These are phyloP conservation scores for Xylaria arbuscula DNA, from an alignment of 2,329 filamentous ascomycete genomes.

Conservation along the genomic window DNA sequence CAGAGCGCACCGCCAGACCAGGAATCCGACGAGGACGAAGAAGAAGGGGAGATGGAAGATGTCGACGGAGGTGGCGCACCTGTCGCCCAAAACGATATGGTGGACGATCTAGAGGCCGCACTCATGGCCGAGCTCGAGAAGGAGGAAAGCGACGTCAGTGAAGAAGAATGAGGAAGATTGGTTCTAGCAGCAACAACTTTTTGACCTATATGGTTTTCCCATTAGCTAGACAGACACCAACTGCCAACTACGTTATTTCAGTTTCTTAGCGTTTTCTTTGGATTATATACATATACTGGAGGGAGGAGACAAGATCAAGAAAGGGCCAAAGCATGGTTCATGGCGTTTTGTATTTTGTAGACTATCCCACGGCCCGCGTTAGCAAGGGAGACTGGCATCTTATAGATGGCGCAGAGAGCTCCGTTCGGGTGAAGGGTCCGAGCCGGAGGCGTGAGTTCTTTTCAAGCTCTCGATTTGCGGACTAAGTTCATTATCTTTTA, in stretches of 20 bases:
- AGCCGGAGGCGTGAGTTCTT: too few species aligned
- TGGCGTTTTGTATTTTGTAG: constrained; percentile 24
- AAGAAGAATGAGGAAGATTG: constrained; percentile 46
- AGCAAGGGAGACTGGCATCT: background rate
- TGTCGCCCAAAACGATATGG: constrained; percentile 44
- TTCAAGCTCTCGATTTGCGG: background rate
- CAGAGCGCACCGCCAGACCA: constrained; percentile 44
- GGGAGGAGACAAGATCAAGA: background rate
- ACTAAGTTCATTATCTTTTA: too few species aligned
- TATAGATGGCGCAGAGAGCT: background rate
- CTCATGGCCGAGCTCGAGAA: constrained; percentile 46
- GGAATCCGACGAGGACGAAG: constrained; percentile 46
- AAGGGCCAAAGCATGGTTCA: constrained; percentile 19
- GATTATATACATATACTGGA: constrained; percentile 16
- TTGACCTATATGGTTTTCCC: constrained; percentile 2
- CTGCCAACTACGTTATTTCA: constrained; percentile 11
- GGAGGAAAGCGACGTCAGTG: constrained; percentile 50
- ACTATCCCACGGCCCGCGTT: constrained; percentile 8
- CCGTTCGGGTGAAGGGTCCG: background rate
- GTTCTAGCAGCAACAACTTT: background rate
- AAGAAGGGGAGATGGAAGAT: constrained; percentile 52
- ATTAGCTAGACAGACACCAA: constrained; percentile 13
- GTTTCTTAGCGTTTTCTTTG: constrained; percentile 6
- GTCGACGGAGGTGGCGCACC: constrained; percentile 46
- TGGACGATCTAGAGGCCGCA: constrained; percentile 48